Conservation (phyloP, 2,329 filamentous ascomycete genomes). For the Fusarium robinianum region DNA sequence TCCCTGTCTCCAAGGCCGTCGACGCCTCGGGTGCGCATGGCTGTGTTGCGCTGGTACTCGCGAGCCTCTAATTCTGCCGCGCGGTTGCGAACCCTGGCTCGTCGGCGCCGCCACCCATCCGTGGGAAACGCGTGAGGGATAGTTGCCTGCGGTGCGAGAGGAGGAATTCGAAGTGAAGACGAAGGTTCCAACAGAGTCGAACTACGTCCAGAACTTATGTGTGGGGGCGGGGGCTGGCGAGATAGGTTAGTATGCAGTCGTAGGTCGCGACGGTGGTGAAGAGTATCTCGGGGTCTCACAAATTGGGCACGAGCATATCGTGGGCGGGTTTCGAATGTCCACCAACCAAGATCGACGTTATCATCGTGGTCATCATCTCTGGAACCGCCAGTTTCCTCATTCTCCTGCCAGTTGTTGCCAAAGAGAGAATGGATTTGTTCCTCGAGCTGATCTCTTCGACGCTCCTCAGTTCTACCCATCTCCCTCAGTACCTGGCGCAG, state of each 20-base stretch:
- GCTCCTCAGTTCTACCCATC: slow-evolving; percentile 31
- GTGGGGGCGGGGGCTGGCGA: too few relatives aligned
- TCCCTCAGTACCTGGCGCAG: slow-evolving; percentile 37
- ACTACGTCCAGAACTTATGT: too few relatives aligned
- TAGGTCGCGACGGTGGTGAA: too few relatives aligned
- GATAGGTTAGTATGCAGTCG: slow-evolving; percentile 12
- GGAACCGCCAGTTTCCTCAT: slow-evolving; percentile 10
- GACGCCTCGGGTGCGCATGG: slow-evolving; percentile 38
- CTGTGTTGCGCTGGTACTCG: slow-evolving; percentile 7
- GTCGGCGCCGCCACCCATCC: slow-evolving; percentile 6
- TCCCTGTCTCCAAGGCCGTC: slow-evolving; percentile 85
- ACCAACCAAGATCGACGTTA: slow-evolving; percentile 30
- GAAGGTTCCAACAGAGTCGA: too few relatives aligned
- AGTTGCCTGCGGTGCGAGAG: slow-evolving; percentile 6
- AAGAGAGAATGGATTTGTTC: slow-evolving; percentile 37
- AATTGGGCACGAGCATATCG: slow-evolving; percentile 24
- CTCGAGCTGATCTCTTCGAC: slow-evolving; percentile 35
- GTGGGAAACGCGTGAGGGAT: background rate
- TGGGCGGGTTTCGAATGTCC: slow-evolving; percentile 29
- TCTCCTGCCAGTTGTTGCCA: slow-evolving; percentile 18
- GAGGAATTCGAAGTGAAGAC: slow-evolving; percentile 2
- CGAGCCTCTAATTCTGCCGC: background rate
- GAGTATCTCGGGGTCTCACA: slow-evolving; percentile 26
- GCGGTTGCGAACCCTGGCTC: background rate
- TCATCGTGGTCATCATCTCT: slow-evolving; percentile 18